Base-by-base conservation (phyloP, 306 rosid genomes). In the Argentina anserina region DNA sequence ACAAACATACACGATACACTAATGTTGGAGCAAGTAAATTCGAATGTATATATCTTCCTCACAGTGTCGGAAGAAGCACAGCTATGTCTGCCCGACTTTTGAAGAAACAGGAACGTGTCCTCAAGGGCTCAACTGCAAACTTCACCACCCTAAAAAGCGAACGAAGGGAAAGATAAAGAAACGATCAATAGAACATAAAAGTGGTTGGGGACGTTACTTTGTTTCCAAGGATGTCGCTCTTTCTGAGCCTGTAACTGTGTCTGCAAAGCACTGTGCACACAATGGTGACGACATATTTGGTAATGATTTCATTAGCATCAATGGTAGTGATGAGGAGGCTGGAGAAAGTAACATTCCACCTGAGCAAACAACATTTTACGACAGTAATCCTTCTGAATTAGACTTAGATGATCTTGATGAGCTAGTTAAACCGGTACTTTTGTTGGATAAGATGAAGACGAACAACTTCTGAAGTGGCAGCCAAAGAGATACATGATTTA, bases 51-150 rank as follows among this genome's bases (percentile, higher is more conserved):
- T 77, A 60, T 82, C 80, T 81, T 37, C 78, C 79, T 77, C 76
- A 56, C 86, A 91, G 96, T 94, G 99, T 79, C 96, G 88, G 88
- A 91, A 85, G 93, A 94, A 89, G 87, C 99, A 94, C 83, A 88
- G 97, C 87, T 89, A 88, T 73, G 85, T 87, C 68, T 91, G 96
- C 81, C 91, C 88, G 45, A 36, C 76, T 78, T 94, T 91, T 81
- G 90, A 91, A 88, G 93, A 92, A 46, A 89, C 93, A 0, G 97
- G 97, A 70, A 81, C 81, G 67, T 91, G 99, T 69, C 67, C 85
- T 25, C 82, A 84, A 78, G 90, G 89, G 64, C 52, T 80, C 69
- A 87, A 81, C 67, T 94, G 97, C 93, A 94, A 88, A 84, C 96
- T 94, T 78, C 96, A 89, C 76, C 96, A 94, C 75, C 99, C 99